These are phyloP conservation scores for Penicillium dipodomyicola DNA, from an alignment of 495 filamentous ascomycete species.

Conservation along the genomic window DNA sequence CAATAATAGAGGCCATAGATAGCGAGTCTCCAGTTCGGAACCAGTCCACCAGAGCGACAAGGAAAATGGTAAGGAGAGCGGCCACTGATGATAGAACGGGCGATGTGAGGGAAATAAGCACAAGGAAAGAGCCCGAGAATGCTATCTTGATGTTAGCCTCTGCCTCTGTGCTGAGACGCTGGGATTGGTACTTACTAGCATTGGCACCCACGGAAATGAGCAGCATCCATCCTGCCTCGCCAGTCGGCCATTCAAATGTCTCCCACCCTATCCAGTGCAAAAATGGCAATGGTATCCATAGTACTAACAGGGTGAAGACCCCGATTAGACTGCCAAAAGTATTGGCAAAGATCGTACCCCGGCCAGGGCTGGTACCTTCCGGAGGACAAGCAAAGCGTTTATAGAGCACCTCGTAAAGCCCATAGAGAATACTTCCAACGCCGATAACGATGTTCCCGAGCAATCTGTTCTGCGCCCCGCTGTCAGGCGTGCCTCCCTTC, in stretches of 20 bases:
- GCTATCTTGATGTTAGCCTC: slow-evolving; percentile 33
- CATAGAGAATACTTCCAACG: slow-evolving; percentile 89
- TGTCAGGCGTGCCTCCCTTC: slow-evolving; percentile 46
- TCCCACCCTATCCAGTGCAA: slow-evolving; percentile 76
- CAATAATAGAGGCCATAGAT: slow-evolving; percentile 68
- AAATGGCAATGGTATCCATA: slow-evolving; percentile 90
- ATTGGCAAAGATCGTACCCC: slow-evolving; percentile 91
- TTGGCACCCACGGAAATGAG: slow-evolving; percentile 79
- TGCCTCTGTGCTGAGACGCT: background rate
- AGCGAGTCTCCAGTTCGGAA: slow-evolving; percentile 71
- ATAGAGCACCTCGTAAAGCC: slow-evolving; percentile 95
- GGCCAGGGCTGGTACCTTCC: slow-evolving; percentile 73
- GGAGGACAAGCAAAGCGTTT: slow-evolving; percentile 91
- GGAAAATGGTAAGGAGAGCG: slow-evolving; percentile 90
- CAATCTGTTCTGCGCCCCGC: slow-evolving; percentile 58
- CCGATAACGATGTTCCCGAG: slow-evolving; percentile 91
- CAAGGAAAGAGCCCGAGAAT: slow-evolving; percentile 92
- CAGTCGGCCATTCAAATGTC: slow-evolving; percentile 74
- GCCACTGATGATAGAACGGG: slow-evolving; percentile 91
- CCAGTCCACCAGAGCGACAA: slow-evolving; percentile 92
- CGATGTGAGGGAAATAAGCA: slow-evolving; percentile 86
- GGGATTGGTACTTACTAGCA: slow-evolving; percentile 57
- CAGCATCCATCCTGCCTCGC: slow-evolving; percentile 74
- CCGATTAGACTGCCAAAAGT: slow-evolving; percentile 86
- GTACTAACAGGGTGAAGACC: slow-evolving; percentile 72